Evolutionary conservation across 1,139 yeast species (phyloP).

Genomic region (Saccharomyces hybrid): DNA sequence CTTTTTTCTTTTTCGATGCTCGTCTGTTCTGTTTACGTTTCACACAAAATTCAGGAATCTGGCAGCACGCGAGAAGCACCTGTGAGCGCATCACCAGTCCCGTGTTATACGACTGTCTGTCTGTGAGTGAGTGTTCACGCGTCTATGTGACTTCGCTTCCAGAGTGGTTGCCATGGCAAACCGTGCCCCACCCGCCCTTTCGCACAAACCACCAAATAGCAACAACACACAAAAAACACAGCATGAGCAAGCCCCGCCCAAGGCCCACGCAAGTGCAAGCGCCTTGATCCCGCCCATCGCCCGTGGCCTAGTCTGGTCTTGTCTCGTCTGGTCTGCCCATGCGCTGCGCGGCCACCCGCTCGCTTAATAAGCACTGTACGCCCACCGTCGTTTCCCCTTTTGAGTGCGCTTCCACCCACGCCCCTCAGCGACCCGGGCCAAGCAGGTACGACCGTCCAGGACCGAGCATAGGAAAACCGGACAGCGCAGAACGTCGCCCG

Average conservation of each 20-base stretch:
- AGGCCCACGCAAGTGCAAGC: too few relatives aligned
- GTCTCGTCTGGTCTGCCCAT: neutral
- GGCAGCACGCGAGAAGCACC: neutral
- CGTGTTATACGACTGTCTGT: neutral
- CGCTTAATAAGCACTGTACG: neutral
- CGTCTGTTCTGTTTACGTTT: neutral
- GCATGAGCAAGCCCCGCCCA: neutral
- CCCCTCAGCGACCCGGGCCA: neutral
- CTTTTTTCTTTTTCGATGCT: too few relatives aligned
- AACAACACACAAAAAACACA: neutral
- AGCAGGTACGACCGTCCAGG: neutral
- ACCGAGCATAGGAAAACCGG: neutral
- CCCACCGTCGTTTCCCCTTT: neutral
- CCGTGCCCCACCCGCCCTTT: neutral
- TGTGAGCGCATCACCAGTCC: neutral
- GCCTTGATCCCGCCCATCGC: neutral
- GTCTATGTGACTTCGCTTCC: neutral
- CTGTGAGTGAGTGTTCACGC: neutral
- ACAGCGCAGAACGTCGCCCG: neutral
- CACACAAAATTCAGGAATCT: neutral
- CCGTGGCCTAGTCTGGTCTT: neutral
- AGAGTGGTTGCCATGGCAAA: constrained; percentile 3
- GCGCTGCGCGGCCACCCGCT: neutral
- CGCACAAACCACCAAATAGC: neutral
- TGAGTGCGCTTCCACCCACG: neutral